These are phyloP conservation scores for Nothomitra cinnamomea DNA, from an alignment of 2,329 filamentous ascomycete genomes.

Conservation along the genomic window DNA sequence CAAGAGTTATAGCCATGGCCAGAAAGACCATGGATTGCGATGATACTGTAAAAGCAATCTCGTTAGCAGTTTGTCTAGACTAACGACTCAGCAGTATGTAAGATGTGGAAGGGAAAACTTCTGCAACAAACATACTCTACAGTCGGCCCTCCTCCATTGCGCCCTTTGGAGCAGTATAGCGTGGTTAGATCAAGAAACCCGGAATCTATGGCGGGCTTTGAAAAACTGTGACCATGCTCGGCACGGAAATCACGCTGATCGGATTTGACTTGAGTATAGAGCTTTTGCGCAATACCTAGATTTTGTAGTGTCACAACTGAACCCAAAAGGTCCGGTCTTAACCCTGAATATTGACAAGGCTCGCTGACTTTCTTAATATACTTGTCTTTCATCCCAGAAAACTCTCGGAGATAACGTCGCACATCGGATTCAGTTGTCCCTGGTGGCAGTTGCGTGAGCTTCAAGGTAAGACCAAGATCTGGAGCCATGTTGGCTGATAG, in stretches of 20 bases:
- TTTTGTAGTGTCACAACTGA: not conserved
- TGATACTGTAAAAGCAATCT: not conserved
- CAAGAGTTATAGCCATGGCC: not conserved
- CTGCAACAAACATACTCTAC: not conserved
- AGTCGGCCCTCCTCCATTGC: not conserved
- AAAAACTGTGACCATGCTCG: not conserved
- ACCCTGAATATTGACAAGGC: not conserved
- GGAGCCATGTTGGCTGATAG: not conserved
- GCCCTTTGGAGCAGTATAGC: not conserved
- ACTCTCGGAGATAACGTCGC: not conserved
- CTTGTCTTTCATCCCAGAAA: not conserved
- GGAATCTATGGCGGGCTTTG: not conserved
- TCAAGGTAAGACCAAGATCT: not conserved
- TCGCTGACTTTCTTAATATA: not conserved
- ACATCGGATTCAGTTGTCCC: not conserved
- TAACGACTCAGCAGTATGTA: not conserved
- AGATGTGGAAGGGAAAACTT: not conserved
- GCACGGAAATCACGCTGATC: not conserved
- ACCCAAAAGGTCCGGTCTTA: not conserved
- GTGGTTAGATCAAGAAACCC: not conserved
- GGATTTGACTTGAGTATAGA: not conserved
- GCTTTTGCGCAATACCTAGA: not conserved
- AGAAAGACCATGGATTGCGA: not conserved
- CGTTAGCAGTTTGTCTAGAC: not conserved
- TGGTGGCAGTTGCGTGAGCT: not conserved